Evolutionary conservation across 768 basidiomycete genomes (phyloP).

Genomic region (Ramaria rubella): DNA sequence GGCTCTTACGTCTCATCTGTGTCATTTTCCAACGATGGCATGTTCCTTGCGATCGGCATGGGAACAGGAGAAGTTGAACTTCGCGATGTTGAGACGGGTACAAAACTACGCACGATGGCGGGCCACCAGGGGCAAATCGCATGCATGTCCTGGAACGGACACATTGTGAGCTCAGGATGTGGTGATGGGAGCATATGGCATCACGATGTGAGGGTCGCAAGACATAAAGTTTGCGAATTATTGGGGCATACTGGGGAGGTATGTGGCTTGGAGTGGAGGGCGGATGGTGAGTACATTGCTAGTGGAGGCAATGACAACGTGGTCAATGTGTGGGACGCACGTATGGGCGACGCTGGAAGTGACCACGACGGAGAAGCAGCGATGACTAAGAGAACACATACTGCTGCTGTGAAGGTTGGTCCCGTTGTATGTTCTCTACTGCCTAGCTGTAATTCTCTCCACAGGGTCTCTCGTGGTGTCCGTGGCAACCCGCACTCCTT

Average conservation of each 20-base stretch:
- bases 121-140: constrained; percentile 84
- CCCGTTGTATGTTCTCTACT: neutral
- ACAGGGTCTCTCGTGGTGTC: constrained; percentile 96
- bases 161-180: constrained; percentile 82
- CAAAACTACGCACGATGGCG: constrained; percentile 83
- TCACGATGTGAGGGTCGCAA: constrained; percentile 84
- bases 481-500: constrained; percentile 88
- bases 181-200: constrained; percentile 94
- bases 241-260: constrained; percentile 89
- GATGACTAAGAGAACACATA: constrained; percentile 41
- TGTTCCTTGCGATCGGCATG: constrained; percentile 46
- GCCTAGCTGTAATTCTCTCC: neutral
- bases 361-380: constrained; percentile 8
- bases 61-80: constrained; percentile 77
- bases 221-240: constrained; percentile 87
- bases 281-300: constrained; percentile 83
- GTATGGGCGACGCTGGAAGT: constrained; percentile 47
- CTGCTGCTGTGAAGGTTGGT: constrained; percentile 54
- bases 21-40: constrained; percentile 54
- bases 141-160: constrained; percentile 79
- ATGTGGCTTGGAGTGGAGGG: constrained; percentile 85
- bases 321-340: constrained; percentile 95
- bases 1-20: constrained; percentile 71
- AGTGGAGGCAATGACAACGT: constrained; percentile 98
- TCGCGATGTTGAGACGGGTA: constrained; percentile 82